These are phyloP conservation scores for Fusarium luffae DNA, from an alignment of 2,329 filamentous ascomycete genomes.

Conservation along the genomic window DNA sequence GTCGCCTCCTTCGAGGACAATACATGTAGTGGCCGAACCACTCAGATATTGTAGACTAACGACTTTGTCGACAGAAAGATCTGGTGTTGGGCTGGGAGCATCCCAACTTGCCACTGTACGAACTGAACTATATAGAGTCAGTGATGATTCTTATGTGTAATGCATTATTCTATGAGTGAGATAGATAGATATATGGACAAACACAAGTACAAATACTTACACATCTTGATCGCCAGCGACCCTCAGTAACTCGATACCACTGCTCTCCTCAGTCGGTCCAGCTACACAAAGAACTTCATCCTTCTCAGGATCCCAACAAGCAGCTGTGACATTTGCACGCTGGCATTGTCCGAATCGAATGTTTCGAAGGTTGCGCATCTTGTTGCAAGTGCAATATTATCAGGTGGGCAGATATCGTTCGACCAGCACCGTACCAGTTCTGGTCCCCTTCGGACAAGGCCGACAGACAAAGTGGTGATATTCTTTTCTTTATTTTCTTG, in stretches of 20 bases:
- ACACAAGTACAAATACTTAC: conserved; percentile 50
- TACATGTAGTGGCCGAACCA: conserved; percentile 79
- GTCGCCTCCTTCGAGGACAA: conserved; percentile 90
- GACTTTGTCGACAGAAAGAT: conserved; percentile 79
- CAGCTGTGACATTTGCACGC: conserved; percentile 73
- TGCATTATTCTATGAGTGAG: not conserved
- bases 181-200: not conserved
- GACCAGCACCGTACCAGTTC: conserved; percentile 24
- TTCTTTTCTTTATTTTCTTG: conserved; percentile 5
- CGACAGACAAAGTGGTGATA: conserved; percentile 28
- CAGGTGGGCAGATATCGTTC: conserved; percentile 42
- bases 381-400: conserved; percentile 24
- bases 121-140: conserved; percentile 44
- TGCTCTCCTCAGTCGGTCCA: conserved; percentile 77
- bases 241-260: conserved; percentile 77
- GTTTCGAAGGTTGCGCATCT: conserved; percentile 90
- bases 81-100: conserved; percentile 81
- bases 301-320: conserved; percentile 85
- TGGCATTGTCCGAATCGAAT: conserved; percentile 76
- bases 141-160: not conserved
- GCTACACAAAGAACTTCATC: conserved; percentile 85
- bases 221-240: conserved; percentile 58
- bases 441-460: conserved; percentile 39
- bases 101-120: conserved; percentile 83
- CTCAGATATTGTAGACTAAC: conserved; percentile 86